Conservation (phyloP, 2,329 filamentous ascomycete genomes). For the Neopestalotiopsis clavispora region DNA sequence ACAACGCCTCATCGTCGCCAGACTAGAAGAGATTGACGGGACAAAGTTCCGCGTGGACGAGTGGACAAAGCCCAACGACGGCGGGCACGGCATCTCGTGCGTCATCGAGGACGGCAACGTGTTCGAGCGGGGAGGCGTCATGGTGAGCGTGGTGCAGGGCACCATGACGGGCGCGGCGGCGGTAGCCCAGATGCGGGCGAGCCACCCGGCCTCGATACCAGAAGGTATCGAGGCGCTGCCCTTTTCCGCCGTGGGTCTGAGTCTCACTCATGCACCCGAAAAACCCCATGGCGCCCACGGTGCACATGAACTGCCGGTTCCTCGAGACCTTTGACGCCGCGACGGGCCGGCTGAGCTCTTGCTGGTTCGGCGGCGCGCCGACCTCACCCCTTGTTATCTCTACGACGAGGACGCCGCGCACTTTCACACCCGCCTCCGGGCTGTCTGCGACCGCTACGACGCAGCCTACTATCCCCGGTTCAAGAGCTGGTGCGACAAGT, state of each 20-base stretch:
- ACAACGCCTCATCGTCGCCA: slow-evolving; percentile 83
- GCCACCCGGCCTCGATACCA: slow-evolving; percentile 84
- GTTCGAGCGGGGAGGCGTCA: slow-evolving; percentile 96
- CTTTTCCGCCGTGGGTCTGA: slow-evolving; percentile 94
- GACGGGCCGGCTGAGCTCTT: slow-evolving; percentile 81
- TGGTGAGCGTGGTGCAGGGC: slow-evolving; percentile 93
- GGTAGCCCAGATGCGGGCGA: slow-evolving; percentile 81
- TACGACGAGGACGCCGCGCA: slow-evolving; percentile 97
- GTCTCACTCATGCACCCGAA: slow-evolving; percentile 89
- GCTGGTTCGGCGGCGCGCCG: slow-evolving; percentile 93
- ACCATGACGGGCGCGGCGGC: slow-evolving; percentile 86
- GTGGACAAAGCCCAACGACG: slow-evolving; percentile 85
- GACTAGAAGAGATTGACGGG: slow-evolving; percentile 83
- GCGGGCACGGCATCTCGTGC: slow-evolving; percentile 91
- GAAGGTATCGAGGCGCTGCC: slow-evolving; percentile 68
- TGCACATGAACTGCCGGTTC: slow-evolving; percentile 97
- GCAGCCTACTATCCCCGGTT: slow-evolving; percentile 90
- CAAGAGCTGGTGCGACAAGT: slow-evolving; percentile 98
- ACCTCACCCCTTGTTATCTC: slow-evolving; percentile 90
- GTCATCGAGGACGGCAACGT: slow-evolving; percentile 97
- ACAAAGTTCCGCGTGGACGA: slow-evolving; percentile 81
- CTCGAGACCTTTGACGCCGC: slow-evolving; percentile 92
- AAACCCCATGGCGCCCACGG: slow-evolving; percentile 96
- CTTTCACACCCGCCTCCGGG: slow-evolving; percentile 92
- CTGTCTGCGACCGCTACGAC: slow-evolving; percentile 91